phyloP scores from a whole-genome alignment of 2,329 filamentous ascomycete species.

The Phoma sp. region DNA sequence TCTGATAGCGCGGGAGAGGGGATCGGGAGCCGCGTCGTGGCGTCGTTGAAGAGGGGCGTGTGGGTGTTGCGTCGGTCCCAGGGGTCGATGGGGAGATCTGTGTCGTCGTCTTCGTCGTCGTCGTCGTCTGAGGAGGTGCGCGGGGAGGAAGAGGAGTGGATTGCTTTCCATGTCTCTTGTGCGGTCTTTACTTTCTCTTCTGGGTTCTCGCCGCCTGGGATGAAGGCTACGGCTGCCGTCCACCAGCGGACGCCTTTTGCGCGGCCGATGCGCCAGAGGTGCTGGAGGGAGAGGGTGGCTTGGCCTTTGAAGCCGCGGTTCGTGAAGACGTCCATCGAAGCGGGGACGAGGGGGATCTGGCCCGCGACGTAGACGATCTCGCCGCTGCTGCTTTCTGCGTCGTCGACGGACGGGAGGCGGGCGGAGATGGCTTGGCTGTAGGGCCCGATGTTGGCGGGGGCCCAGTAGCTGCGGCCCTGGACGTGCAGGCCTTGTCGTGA shows the following conservation, averaged over 20 bases:
- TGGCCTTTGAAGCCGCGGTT: constrained; percentile 60
- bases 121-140: background rate
- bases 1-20: background rate
- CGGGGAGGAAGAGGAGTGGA: constrained; percentile 19
- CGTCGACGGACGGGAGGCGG: constrained; percentile 37
- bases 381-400: background rate
- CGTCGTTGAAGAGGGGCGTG: constrained; percentile 25
- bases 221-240: constrained; percentile 70
- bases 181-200: constrained; percentile 44
- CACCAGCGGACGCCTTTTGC: constrained; percentile 77
- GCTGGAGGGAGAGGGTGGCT: constrained; percentile 78
- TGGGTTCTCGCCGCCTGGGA: constrained; percentile 15
- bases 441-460: constrained; percentile 94
- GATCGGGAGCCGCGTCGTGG: constrained; percentile 45
- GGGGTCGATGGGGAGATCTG: constrained; percentile 62
- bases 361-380: constrained; percentile 75
- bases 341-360: constrained; percentile 86
- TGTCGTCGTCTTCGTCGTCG: constrained; percentile 54
- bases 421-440: constrained; percentile 86
- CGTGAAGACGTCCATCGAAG: constrained; percentile 70
- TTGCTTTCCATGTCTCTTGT: constrained; percentile 54
- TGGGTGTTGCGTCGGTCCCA: constrained; percentile 72
- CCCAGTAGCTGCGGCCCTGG: constrained; percentile 95
- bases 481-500: constrained; percentile 73
- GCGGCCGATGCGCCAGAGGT: constrained; percentile 81